Evolutionary conservation across 2,329 filamentous ascomycete species (phyloP).

Genomic region (Nothophoma quercina): DNA sequence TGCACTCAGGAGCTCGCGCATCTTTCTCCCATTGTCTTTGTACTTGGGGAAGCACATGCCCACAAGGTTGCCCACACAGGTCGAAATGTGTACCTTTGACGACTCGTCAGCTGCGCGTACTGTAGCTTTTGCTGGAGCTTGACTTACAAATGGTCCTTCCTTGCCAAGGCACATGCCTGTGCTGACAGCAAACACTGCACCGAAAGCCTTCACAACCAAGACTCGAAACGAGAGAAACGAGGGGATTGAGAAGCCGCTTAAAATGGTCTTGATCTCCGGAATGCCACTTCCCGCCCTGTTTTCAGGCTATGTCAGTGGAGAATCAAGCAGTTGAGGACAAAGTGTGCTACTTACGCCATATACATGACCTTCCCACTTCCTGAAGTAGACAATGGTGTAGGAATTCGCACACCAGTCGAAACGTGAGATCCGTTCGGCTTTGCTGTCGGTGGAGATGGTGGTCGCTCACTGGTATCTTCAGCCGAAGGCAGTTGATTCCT

Average conservation of each 20-base stretch:
- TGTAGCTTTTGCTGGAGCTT: not conserved
- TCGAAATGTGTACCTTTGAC: constrained; percentile 61
- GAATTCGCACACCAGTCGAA: not conserved
- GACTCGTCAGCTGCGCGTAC: not conserved
- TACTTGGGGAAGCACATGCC: constrained; percentile 64
- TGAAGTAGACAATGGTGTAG: constrained; percentile 19
- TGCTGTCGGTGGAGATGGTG: constrained; percentile 10
- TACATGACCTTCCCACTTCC: constrained; percentile 61
- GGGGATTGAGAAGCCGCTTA: constrained; percentile 68
- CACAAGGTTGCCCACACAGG: constrained; percentile 64
- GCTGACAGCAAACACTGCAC: constrained; percentile 65
- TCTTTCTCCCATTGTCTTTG: constrained; percentile 63
- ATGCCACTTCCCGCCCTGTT: constrained; percentile 67
- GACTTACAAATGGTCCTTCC: constrained; percentile 62
- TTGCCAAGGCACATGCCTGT: constrained; percentile 69
- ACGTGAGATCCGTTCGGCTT: constrained; percentile 5
- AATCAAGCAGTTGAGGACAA: too few species aligned
- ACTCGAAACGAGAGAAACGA: constrained; percentile 64
- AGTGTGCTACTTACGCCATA: too few species aligned
- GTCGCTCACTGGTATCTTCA: constrained; percentile 28
- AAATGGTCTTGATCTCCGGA: constrained; percentile 68
- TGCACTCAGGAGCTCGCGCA: constrained; percentile 65
- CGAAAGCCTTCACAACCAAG: constrained; percentile 65
- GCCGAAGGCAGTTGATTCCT: constrained; percentile 58
- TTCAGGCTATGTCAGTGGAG: too few species aligned